Conservation (phyloP, 805 yeast species). For the Yamadazyma insecticola region DNA sequence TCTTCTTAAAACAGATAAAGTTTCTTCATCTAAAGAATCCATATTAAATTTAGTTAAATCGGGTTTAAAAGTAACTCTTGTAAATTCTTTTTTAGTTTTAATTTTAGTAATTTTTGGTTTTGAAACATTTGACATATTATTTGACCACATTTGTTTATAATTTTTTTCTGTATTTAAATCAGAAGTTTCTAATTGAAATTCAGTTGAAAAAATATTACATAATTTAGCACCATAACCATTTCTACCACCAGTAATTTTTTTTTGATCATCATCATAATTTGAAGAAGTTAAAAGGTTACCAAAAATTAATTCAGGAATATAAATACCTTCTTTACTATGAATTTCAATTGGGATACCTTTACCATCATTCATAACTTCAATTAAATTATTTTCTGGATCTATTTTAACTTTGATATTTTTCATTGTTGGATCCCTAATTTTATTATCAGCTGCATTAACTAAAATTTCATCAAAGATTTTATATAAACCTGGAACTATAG, state of each 20-base stretch:
- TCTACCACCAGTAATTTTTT: conserved; percentile 97
- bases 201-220: conserved; percentile 91
- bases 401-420: conserved; percentile 78
- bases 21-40: conserved; percentile 79
- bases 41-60: conserved; percentile 81
- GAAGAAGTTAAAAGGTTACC: conserved; percentile 94
- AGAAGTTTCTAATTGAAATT: conserved; percentile 84
- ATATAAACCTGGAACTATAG: conserved; percentile 91
- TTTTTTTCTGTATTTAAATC: conserved; percentile 58
- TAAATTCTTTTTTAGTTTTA: conserved; percentile 66
- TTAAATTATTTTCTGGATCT: conserved; percentile 66
- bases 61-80: conserved; percentile 84
- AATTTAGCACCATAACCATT: conserved; percentile 97
- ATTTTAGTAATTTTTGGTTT: conserved; percentile 66
- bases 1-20: conserved; percentile 77
- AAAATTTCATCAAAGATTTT: conserved; percentile 95
- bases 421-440: conserved; percentile 92
- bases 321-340: conserved; percentile 86
- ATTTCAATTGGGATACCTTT: conserved; percentile 93
- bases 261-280: conserved; percentile 91
- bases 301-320: conserved; percentile 93
- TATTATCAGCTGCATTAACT: conserved; percentile 98
- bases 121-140: conserved; percentile 76
- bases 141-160: conserved; percentile 80
- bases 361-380: conserved; percentile 88